Conservation (phyloP, 169 alveolate species). For the Cryptosporidium parvum region DNA sequence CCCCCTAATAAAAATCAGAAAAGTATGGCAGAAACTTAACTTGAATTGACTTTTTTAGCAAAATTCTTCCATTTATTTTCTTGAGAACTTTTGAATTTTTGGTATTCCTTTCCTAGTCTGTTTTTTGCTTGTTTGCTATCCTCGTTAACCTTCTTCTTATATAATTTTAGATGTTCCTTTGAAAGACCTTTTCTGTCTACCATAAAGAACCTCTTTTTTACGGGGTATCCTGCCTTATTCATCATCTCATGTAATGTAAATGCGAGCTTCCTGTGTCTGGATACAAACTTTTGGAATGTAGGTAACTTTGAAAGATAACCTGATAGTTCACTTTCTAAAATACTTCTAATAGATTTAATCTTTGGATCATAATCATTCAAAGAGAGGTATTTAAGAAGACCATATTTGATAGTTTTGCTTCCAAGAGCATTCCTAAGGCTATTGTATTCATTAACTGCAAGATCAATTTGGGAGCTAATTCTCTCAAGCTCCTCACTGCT, state of each 20-base stretch:
- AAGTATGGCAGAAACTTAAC: neutral
- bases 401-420: constrained; percentile 35
- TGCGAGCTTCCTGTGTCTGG: constrained; percentile 41
- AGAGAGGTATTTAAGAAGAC: constrained; percentile 24
- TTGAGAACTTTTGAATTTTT: neutral
- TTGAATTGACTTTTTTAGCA: neutral
- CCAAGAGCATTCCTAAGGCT: neutral
- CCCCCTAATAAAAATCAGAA: neutral
- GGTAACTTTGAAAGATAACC: constrained; percentile 2
- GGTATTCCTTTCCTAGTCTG: constrained; percentile 22
- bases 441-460: constrained; percentile 41
- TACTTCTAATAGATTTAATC: constrained; percentile 23
- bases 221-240: constrained; percentile 65
- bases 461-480: constrained; percentile 3
- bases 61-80: constrained; percentile 38
- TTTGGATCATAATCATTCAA: constrained; percentile 6
- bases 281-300: constrained; percentile 55
- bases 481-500: constrained; percentile 13
- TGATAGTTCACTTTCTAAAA: constrained; percentile 5
- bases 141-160: constrained; percentile 43
- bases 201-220: constrained; percentile 42
- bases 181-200: constrained; percentile 69
- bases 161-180: constrained; percentile 50
- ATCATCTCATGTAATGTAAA: constrained; percentile 25
- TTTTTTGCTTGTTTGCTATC: constrained; percentile 8